Evolutionary conservation across 176 grass and related monocot genomes (phyloP), one percentile per base, ranked within the genome.

Genomic region (Pontederia crassipes): DNA sequence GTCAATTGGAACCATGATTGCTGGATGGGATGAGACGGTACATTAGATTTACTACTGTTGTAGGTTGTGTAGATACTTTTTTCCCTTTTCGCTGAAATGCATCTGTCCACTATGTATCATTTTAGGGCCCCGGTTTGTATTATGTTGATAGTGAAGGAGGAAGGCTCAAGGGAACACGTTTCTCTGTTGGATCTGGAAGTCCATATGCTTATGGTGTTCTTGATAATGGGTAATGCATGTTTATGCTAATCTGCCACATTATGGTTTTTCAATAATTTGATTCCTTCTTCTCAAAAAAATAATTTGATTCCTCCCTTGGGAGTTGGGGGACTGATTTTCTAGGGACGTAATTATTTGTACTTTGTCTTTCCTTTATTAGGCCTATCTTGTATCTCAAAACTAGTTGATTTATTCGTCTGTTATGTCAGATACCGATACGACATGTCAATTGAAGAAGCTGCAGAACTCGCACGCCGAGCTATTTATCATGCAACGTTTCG

Each of bases 101-200:
- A 40, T 59, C 12, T 32, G 10, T 28, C 27, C 0, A 40, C n/a
- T 1, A 50, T 54, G 60, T 62, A 45, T 65, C 24, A 0, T 75
- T 20, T 46, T 66, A 91, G 93, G 93, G 84, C 17, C 87, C 93
- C 56, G 93, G 87, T 5, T 83, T 97, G 56, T 97, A 91, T 69
- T 97, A 97, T 78, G 87, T 97, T 68, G 93, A 97, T 48, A 97
- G 87, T 13, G 93, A 97, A 77, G 93, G 93, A 55, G 87, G 83
- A 49, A 83, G 87, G 67, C 87, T 97, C 7, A 72, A 81, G 78
- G 93, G 87, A 55, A 83, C 52, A 69, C 74, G 79, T 9, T 92
- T 98, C 61, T 92, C 93, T 57, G 93, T 92, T 29, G 87, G 87
- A 5, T 97, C 93, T 46, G 93, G 93, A 74, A 91, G 87, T 17